Percentiles rank a stretch among this genome's conserved stretches.
Conservation (phyloP, 129 eudicot species). For the Lactuca sativa region DNA sequence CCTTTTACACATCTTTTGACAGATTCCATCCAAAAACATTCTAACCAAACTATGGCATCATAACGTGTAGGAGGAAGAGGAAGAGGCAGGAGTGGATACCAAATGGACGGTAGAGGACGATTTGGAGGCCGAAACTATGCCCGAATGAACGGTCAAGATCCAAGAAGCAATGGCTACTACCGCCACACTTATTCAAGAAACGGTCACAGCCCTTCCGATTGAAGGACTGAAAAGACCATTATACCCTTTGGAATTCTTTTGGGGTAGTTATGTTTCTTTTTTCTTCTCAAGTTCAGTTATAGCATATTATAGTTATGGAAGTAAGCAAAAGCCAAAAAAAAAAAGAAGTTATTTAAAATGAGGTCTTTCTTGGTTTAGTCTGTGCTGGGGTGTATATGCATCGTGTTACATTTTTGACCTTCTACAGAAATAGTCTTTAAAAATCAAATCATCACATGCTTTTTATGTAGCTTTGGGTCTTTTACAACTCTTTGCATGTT, state of each 20-base stretch:
- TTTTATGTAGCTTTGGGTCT: conserved; percentile 25
- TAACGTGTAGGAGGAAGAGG: conserved; percentile 68
- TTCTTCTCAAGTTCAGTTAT: background rate
- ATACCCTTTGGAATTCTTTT: conserved; percentile 14
- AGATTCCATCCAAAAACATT: background rate
- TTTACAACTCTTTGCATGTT: background rate
- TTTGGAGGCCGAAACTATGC: conserved; percentile 45
- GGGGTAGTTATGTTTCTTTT: conserved; percentile 23
- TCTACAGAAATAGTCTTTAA: conserved; percentile 31
- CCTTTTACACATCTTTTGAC: too few relatives aligned
- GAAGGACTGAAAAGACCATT: background rate
- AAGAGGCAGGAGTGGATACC: conserved; percentile 69
- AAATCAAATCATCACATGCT: conserved; percentile 11
- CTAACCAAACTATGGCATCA: background rate
- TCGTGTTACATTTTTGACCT: conserved; percentile 30
- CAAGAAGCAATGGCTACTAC: conserved; percentile 73
- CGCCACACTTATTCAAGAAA: conserved; percentile 50
- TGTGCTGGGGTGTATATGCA: conserved; percentile 38
- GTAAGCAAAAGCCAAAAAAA: conserved; percentile 18
- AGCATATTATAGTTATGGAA: conserved; percentile 29
- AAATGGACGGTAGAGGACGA: conserved; percentile 64
- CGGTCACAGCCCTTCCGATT: conserved; percentile 42
- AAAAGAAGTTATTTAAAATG: background rate
- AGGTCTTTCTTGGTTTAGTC: conserved; percentile 19
- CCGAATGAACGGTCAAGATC: conserved; percentile 45